These are phyloP conservation scores for Zygoascus meyerae DNA, from an alignment of 1,139 yeast genomes.

Conservation along the genomic window DNA sequence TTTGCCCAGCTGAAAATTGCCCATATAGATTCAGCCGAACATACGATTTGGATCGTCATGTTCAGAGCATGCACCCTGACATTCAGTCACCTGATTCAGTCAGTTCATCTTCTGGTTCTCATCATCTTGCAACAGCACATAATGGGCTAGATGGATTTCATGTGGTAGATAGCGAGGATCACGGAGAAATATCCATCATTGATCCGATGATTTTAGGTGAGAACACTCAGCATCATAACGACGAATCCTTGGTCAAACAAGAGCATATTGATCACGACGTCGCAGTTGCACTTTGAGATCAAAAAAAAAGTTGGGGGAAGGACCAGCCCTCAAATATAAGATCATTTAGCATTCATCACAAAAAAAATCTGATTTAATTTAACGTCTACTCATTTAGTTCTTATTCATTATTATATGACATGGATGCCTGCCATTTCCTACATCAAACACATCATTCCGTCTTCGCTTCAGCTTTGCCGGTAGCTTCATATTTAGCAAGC, in stretches of 20 bases:
- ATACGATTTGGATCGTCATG: slow-evolving; percentile 38
- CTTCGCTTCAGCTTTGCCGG: background rate
- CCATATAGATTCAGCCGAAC: slow-evolving; percentile 34
- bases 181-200: slow-evolving; percentile 4
- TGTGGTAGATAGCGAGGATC: slow-evolving; percentile 4
- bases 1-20: slow-evolving; percentile 34
- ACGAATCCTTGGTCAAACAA: too few relatives aligned
- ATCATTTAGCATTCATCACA: too few relatives aligned
- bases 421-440: too few relatives aligned
- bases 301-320: too few relatives aligned
- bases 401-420: too few relatives aligned
- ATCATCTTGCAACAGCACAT: background rate
- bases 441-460: background rate
- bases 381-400: too few relatives aligned
- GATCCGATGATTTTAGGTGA: slow-evolving; percentile 7
- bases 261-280: too few relatives aligned
- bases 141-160: slow-evolving; percentile 1
- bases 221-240: too few relatives aligned
- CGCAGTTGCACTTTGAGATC: too few relatives aligned
- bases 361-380: too few relatives aligned
- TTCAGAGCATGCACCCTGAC: slow-evolving; percentile 26
- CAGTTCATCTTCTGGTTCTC: background rate
- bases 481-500: slow-evolving; percentile 15
- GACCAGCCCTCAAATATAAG: too few relatives aligned
- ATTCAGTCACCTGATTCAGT: background rate